phyloP scores from a whole-genome alignment of 352 stramenopile species.

The Globisporangium yorkense region DNA sequence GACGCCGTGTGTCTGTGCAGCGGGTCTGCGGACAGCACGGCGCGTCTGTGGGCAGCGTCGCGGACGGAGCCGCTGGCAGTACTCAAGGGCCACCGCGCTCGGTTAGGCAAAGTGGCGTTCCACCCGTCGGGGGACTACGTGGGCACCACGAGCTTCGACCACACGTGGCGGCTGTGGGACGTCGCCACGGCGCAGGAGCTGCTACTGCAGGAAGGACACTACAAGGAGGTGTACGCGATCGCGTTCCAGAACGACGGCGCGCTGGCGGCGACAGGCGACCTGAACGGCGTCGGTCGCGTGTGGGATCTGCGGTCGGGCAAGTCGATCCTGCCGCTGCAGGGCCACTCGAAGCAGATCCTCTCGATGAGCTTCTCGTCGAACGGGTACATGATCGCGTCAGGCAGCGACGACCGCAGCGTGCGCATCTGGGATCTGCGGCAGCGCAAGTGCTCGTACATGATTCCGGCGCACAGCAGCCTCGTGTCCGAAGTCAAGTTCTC shows the following conservation, averaged over 20 bases:
- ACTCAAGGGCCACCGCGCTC: conserved; percentile 64
- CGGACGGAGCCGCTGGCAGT: conserved; percentile 50
- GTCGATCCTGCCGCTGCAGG: conserved; percentile 81
- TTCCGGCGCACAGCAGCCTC: conserved; percentile 94
- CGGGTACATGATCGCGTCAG: conserved; percentile 91
- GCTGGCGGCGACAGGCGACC: conserved; percentile 92
- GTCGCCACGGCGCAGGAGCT: conserved; percentile 89
- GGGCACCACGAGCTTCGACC: conserved; percentile 95
- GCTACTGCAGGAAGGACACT: conserved; percentile 96
- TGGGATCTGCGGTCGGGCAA: conserved; percentile 97
- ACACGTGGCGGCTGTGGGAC: conserved; percentile 98
- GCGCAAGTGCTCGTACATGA: conserved; percentile 86
- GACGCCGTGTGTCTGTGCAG: conserved; percentile 67
- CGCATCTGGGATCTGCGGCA: conserved; percentile 95
- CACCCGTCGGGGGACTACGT: conserved; percentile 92
- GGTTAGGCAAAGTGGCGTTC: conserved; percentile 89
- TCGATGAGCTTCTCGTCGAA: conserved; percentile 92
- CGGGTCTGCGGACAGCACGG: conserved; percentile 73
- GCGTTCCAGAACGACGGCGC: conserved; percentile 95
- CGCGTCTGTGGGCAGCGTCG: conserved; percentile 60
- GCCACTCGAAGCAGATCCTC: conserved; percentile 95
- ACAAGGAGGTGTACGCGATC: conserved; percentile 93
- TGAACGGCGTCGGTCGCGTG: conserved; percentile 90
- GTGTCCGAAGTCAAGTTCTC: conserved; percentile 91
- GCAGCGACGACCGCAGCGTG: conserved; percentile 94